Base-by-base conservation (phyloP, 2,329 filamentous ascomycete genomes). In the Verruconis gallopava region DNA sequence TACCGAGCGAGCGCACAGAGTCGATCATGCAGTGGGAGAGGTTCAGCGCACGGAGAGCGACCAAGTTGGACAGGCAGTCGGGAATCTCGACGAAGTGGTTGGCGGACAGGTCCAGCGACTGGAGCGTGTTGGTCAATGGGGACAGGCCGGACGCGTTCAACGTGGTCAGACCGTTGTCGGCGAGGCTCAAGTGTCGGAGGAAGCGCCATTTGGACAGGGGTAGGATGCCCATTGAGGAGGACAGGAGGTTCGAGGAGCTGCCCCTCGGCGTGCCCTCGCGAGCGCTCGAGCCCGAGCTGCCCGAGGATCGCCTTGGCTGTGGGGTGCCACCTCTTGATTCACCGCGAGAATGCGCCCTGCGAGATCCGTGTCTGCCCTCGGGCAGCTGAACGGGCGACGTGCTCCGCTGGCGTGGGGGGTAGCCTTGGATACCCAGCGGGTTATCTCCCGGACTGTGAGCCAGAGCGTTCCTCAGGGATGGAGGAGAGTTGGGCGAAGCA, bases 1-100 rank as follows among this genome's bases (percentile, higher is more conserved):
- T 78, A 2, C 79, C 79, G 33, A 98, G 68, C 2, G 89, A 94
- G 53, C 93, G 83, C 43, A 98, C 69, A 13, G 86, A 91, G 51
- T 89, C 84, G 48, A 98, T 96, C 88, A 96, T 95, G 69, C 89
- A 96, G 54, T 93, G 83, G 3, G 89, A 93, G 19, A 98, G 70
- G 54, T 98, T 96, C 42, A 98, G 67, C 18, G 91, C 88, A 49
- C 88, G 79, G n/a, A 98, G 72, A 20, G 85, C 81, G 15, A 85
- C 86, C 44, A 98, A 68, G 6, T 77, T 83, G 11, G 88, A 81
- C 44, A 98, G 66, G 53, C 84, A 91, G 58, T 96, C 91, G 1
- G 91, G 91, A 42, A 96, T 81, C 58, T 95, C 84, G n/a, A 77
- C 79, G 59, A 98, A 93, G 21, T 94, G 75, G 55, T 98, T 98